A percentile compares a stretch with the other conserved stretches of the same genome.
Evolutionary conservation across 164 flowering plant genomes (phyloP).

Genomic region (Magnolia officinalis): DNA sequence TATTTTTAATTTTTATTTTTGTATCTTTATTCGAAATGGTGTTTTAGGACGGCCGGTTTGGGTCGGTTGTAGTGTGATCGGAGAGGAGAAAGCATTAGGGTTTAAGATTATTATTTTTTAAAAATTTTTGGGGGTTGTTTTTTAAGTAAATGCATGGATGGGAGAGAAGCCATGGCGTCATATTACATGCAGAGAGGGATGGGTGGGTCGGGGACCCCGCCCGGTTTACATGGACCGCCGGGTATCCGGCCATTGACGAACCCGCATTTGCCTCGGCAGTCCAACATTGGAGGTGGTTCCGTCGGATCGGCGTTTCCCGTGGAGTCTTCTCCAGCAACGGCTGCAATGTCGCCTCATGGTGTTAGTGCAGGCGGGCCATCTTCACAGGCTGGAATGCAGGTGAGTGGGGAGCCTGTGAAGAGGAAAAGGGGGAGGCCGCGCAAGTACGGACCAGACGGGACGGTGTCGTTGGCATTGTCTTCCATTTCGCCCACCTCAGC

Average conservation of each 20-base stretch:
- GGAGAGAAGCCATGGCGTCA: constrained; percentile 73
- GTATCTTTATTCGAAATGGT: neutral
- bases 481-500: constrained; percentile 38
- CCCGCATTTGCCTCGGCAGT: constrained; percentile 39
- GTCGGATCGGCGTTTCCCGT: constrained; percentile 41
- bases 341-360: constrained; percentile 45
- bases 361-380: constrained; percentile 35
- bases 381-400: constrained; percentile 17
- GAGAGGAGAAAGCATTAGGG: neutral
- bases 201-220: constrained; percentile 27
- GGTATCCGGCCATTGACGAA: constrained; percentile 41
- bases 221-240: constrained; percentile 39
- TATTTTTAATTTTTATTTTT: no score
- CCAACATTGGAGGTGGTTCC: constrained; percentile 42
- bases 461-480: constrained; percentile 57
- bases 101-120: neutral
- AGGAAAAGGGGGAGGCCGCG: constrained; percentile 90
- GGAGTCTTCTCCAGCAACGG: constrained; percentile 34
- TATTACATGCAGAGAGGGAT: constrained; percentile 71
- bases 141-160: constrained; percentile 83
- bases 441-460: constrained; percentile 76
- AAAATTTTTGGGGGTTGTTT: neutral
- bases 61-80: neutral
- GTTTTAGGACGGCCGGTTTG: neutral
- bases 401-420: constrained; percentile 46